Conservation (phyloP, 495 filamentous ascomycete species). For the Poronia punctata region DNA sequence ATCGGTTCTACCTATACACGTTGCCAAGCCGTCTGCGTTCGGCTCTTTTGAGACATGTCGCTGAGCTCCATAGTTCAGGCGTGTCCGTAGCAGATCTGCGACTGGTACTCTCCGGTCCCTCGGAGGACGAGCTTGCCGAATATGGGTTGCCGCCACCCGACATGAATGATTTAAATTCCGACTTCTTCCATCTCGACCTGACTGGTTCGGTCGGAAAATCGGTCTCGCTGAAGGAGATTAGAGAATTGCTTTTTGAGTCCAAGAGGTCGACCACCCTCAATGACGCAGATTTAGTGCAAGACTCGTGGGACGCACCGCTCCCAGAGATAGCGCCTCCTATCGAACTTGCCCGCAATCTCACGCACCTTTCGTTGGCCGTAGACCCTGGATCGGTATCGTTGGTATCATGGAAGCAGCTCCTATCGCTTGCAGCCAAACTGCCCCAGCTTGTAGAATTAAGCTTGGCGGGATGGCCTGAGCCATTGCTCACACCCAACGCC, state of each 20-base stretch:
- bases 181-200: slow-evolving; percentile 59
- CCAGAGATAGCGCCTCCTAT: slow-evolving; percentile 18
- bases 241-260: slow-evolving; percentile 40
- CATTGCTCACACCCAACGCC: slow-evolving; percentile 58
- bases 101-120: slow-evolving; percentile 28
- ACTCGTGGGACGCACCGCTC: slow-evolving; percentile 36
- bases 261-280: slow-evolving; percentile 12
- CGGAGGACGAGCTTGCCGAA: slow-evolving; percentile 16
- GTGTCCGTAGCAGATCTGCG: slow-evolving; percentile 38
- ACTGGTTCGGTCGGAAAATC: slow-evolving; percentile 51
- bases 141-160: slow-evolving; percentile 21
- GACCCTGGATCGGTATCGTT: slow-evolving; percentile 19
- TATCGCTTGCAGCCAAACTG: slow-evolving; percentile 54
- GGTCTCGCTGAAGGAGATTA: slow-evolving; percentile 53
- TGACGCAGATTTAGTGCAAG: slow-evolving; percentile 24
- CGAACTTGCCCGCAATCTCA: slow-evolving; percentile 40
- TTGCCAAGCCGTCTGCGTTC: slow-evolving; percentile 56
- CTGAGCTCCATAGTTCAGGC: slow-evolving; percentile 39
- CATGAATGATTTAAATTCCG: slow-evolving; percentile 36
- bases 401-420: slow-evolving; percentile 61
- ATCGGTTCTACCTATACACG: slow-evolving; percentile 57
- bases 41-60: slow-evolving; percentile 57
- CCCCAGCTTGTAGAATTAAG: slow-evolving; percentile 68
- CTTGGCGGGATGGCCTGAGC: slow-evolving; percentile 74
- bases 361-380: slow-evolving; percentile 50